Base-by-base conservation (phyloP, 1,139 yeast genomes). In the Blastobotrys indianensis region DNA sequence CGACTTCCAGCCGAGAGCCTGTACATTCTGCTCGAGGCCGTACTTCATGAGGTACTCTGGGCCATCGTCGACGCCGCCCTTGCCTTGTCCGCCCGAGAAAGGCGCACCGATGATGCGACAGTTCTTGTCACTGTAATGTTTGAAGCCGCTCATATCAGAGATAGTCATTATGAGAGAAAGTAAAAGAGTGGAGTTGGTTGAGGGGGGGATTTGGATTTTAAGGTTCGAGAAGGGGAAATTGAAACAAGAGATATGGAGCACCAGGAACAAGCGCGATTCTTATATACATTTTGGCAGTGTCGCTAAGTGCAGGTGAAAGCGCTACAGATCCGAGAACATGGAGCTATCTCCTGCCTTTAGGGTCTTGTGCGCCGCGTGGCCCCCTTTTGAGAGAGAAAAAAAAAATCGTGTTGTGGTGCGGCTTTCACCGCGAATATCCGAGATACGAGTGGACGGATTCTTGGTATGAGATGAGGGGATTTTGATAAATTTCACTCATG, bases 61-160 rank as follows among this genome's bases (percentile, higher is more conserved):
- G 28, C 97, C 98, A 49, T 80, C 76, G 60, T 90, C 97, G 35
- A 90, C 97, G 47, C 98, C 98, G 32, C 82, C 78, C 60, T 85
- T 85, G 44, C 90, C 94, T 66, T 90, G 98, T 49, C 98, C 98
- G n/a, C 97, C 97, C 32, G 90, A 80, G 64, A 88, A 88, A 45
- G 97, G 96, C 0, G 95, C 96, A 25, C 82, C 73, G 54, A 88
- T 77, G 47, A 88, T 69, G 16, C 55, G 50, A 11, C 58, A 50
- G 13, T 54, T 51, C 39, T 56, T 52, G 9, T 51, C 41, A 28
- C 55, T 50, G 40, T 48, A 48, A 43, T 49, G 49, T 23, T 47
- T 45, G 32, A 13, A 34, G 10, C 33, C 42, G 13, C 32, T 20
- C 30, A 16, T 30, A 41, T 39, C 15, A 23, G 35, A 30, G 16